These are phyloP conservation scores for Trichoderma virens DNA, from an alignment of 495 filamentous ascomycete species.

Conservation along the genomic window DNA sequence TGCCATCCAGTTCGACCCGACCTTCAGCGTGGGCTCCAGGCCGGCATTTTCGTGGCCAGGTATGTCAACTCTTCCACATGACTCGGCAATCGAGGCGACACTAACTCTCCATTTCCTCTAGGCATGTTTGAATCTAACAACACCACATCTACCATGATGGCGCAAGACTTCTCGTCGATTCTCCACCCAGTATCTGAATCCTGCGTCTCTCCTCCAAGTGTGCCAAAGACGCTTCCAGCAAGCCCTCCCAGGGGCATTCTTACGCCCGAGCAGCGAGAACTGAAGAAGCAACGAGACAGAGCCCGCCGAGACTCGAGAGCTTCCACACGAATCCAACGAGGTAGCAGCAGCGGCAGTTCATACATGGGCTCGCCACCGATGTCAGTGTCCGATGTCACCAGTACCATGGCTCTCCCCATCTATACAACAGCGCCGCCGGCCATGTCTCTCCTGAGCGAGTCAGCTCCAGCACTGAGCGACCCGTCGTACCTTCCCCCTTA, in stretches of 20 bases:
- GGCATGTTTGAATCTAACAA: background rate
- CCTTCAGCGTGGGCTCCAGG: conserved; percentile 37
- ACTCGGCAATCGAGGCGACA: background rate
- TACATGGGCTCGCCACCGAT: conserved; percentile 34
- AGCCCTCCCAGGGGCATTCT: conserved; percentile 38
- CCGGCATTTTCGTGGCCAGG: conserved; percentile 38
- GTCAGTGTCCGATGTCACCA: conserved; percentile 32
- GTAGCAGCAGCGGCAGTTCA: conserved; percentile 36
- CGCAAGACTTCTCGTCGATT: background rate
- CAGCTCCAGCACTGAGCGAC: conserved; percentile 26
- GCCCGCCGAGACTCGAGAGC: conserved; percentile 35
- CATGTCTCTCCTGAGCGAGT: conserved; percentile 39
- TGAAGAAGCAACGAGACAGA: conserved; percentile 42
- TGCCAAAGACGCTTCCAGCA: conserved; percentile 36
- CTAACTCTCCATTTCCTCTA: background rate
- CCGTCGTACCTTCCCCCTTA: conserved; percentile 36
- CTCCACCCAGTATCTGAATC: conserved; percentile 10
- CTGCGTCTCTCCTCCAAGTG: conserved; percentile 14
- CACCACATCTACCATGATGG: background rate
- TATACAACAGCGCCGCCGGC: conserved; percentile 39
- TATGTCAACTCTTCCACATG: conserved; percentile 9
- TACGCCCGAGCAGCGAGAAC: conserved; percentile 39
- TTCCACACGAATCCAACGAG: conserved; percentile 29
- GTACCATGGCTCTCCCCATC: conserved; percentile 30
- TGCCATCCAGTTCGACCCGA: conserved; percentile 37